Evolutionary conservation across 768 basidiomycete genomes (phyloP), one percentile per base, ranked within the genome.

Genomic region (Lactarius vividus): DNA sequence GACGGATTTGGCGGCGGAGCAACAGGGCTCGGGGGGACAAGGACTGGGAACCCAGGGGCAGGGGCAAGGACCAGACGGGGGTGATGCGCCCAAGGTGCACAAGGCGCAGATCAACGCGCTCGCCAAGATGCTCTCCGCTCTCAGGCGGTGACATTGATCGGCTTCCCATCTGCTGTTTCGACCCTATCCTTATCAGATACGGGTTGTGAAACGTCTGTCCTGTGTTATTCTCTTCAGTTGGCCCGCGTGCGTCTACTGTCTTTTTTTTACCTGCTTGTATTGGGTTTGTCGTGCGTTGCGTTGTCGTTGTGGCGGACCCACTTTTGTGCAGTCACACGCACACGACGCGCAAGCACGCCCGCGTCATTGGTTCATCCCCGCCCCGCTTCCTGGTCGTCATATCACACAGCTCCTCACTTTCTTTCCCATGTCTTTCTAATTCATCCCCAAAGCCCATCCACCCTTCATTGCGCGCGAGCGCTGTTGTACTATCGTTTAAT

Each of bases 91-190:
- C 83, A 93, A 90, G 79, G 88, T 91, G 73, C 88, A 92, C 80
- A 94, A 88, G 77, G 91, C 89, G 57, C 94, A 95, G 81, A 94
- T 94, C 78, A 88, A 88, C 72, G 85, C 91, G 49, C 81, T 96
- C 72, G 93, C 93, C 64, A 95, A 95, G 87, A 92, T 96, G 91
- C 79, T 95, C 65, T 92, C 88, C 64, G 89, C 89, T 59, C 76
- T 92, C 77, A 82, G 89, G 73, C 87, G 87, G 73, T 90, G 69
- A 61, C 11, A 33, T 52, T 35, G 20, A 28, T 26, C 3, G 10
- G 13, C 18, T 18, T 35, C 37, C 46, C 59, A 56, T 31, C 4
- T 65, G 64, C 35, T 9, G n/a, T n/a, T 29, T 42, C 31, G 6
- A 35, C 44, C 23, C 46, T n/a, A n/a, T n/a, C 13, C 44, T 46